phyloP scores from a whole-genome alignment of 768 basidiomycete species.

The Pisolithus microcarpus region DNA sequence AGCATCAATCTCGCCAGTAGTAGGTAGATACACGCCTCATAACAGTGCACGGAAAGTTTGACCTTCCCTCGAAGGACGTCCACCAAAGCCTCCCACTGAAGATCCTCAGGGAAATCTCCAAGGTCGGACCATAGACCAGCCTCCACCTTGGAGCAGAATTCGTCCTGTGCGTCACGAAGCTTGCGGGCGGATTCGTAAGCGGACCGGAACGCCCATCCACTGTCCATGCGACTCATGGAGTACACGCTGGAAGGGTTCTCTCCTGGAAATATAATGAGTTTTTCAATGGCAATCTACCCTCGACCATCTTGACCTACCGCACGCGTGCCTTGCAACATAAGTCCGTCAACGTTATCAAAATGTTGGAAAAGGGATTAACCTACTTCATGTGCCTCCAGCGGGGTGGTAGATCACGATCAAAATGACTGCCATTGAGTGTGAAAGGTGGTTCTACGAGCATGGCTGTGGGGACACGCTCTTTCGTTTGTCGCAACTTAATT shows the following conservation, averaged over 20 bases:
- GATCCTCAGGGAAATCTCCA: slow-evolving; percentile 43
- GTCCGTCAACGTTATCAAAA: neutral
- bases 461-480: slow-evolving; percentile 39
- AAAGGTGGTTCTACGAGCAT: slow-evolving; percentile 47
- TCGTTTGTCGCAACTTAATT: slow-evolving; percentile 43
- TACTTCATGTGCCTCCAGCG: slow-evolving; percentile 26
- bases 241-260: slow-evolving; percentile 34
- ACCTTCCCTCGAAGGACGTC: slow-evolving; percentile 74
- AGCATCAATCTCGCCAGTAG: neutral
- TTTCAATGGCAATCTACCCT: neutral
- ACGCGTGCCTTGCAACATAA: slow-evolving; percentile 28
- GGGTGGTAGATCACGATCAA: slow-evolving; percentile 13
- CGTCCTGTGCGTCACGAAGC: slow-evolving; percentile 63
- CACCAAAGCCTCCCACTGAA: slow-evolving; percentile 74
- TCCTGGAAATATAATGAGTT: slow-evolving; percentile 8
- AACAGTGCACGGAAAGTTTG: slow-evolving; percentile 38
- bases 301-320: slow-evolving; percentile 27
- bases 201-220: slow-evolving; percentile 68
- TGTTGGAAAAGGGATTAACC: neutral
- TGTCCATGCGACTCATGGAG: slow-evolving; percentile 63
- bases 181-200: slow-evolving; percentile 72
- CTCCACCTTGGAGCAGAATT: slow-evolving; percentile 59
- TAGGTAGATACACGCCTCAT: slow-evolving; percentile 19
- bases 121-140: slow-evolving; percentile 33
- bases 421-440: slow-evolving; percentile 24